phyloP scores from a whole-genome alignment of 2,329 filamentous ascomycete genomes.

The Sordariomycetes sp. region DNA sequence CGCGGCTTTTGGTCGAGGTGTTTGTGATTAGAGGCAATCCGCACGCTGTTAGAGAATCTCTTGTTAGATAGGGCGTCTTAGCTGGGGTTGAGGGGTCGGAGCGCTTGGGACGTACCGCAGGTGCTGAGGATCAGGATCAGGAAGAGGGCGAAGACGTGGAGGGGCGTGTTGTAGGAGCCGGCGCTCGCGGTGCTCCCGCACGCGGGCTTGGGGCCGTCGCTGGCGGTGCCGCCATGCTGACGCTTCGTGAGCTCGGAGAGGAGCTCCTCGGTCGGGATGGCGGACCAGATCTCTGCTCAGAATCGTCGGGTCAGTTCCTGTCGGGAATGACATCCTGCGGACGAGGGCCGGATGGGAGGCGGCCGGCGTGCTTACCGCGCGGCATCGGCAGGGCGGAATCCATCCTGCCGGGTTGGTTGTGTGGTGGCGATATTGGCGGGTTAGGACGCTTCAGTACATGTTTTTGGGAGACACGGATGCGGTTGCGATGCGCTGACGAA shows the following conservation, averaged over 20 bases:
- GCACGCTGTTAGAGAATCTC: constrained; percentile 31
- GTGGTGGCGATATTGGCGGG: background rate
- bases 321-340: background rate
- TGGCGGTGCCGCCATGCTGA: constrained; percentile 17
- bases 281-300: constrained; percentile 21
- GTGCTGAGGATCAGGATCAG: constrained; percentile 51
- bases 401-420: background rate
- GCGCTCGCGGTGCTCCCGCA: constrained; percentile 35
- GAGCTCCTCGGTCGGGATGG: constrained; percentile 36
- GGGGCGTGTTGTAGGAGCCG: constrained; percentile 49
- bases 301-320: background rate
- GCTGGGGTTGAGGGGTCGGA: background rate
- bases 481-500: background rate
- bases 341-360: background rate
- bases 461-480: background rate
- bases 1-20: constrained; percentile 40
- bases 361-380: background rate
- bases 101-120: constrained; percentile 25
- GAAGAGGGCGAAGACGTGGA: constrained; percentile 55
- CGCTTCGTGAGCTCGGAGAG: constrained; percentile 38
- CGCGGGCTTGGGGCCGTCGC: constrained; percentile 26
- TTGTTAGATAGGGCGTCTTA: background rate
- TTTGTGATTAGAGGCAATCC: constrained; percentile 53
- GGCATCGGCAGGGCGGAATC: background rate
- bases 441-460: background rate